Percentiles rank a stretch among this genome's conserved stretches.
These are phyloP conservation scores for Rhododendron griersonianum DNA, from an alignment of 148 eudicot genomes.

Conservation along the genomic window DNA sequence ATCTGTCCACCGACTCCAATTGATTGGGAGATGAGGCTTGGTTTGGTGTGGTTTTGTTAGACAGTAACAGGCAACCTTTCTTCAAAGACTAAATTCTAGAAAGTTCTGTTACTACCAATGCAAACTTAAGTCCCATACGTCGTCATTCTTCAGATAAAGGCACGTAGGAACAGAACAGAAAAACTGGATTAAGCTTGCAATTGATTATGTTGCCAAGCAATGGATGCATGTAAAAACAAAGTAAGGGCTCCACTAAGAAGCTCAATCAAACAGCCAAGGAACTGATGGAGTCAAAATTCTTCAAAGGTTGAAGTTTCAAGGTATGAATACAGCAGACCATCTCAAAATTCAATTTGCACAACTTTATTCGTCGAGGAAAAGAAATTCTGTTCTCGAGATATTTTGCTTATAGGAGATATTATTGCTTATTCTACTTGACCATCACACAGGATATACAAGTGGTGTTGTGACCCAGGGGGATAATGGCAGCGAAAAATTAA, in stretches of 20 bases:
- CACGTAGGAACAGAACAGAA: neutral
- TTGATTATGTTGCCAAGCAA: neutral
- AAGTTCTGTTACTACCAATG: neutral
- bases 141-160: neutral
- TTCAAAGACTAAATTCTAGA: neutral
- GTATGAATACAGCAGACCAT: neutral
- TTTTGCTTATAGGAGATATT: neutral
- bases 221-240: neutral
- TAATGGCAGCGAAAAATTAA: neutral
- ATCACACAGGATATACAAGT: neutral
- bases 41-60: neutral
- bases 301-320: neutral
- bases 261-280: neutral
- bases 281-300: neutral
- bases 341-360: neutral
- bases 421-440: neutral
- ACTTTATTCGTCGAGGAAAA: neutral
- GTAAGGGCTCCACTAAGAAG: neutral
- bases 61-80: neutral
- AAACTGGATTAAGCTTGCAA: neutral
- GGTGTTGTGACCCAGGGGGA: neutral
- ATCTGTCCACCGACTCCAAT: neutral
- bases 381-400: neutral
- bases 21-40: neutral
- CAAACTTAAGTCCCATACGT: neutral